phyloP scores from a whole-genome alignment of 78 protist genomes.

The Monosiga brevicollis region DNA sequence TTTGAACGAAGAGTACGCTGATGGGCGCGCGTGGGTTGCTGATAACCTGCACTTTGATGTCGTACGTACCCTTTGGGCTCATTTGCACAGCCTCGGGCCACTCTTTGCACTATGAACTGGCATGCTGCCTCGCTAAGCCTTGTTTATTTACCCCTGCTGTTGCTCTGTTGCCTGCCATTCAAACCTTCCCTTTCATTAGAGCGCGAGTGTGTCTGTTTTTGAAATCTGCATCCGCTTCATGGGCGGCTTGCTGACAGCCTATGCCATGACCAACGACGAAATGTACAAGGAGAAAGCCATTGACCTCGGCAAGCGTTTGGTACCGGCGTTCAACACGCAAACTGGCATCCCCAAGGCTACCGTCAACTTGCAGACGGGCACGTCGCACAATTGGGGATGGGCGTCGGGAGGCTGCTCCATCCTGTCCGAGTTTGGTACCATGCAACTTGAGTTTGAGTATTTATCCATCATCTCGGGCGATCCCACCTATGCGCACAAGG shows the following conservation, averaged over 20 bases:
- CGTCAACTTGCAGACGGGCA: slow-evolving; percentile 8
- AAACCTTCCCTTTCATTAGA: too few relatives aligned
- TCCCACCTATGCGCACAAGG: background rate
- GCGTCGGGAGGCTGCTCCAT: slow-evolving; percentile 7
- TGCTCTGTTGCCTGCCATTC: too few relatives aligned
- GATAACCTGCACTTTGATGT: background rate
- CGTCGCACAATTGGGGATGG: background rate
- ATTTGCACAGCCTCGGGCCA: too few relatives aligned
- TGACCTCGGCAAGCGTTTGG: slow-evolving; percentile 39
- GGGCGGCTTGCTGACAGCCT: slow-evolving; percentile 70
- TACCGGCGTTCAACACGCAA: slow-evolving; percentile 33
- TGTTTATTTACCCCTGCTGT: too few relatives aligned
- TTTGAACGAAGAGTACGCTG: slow-evolving; percentile 20
- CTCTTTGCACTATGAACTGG: too few relatives aligned
- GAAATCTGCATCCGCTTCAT: slow-evolving; percentile 65
- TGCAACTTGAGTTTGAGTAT: slow-evolving; percentile 63
- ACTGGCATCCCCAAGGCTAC: slow-evolving; percentile 35
- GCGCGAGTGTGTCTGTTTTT: slow-evolving; percentile 36
- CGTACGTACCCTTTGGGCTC: too few relatives aligned
- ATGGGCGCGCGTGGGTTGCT: slow-evolving; percentile 22
- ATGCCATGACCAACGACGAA: slow-evolving; percentile 27
- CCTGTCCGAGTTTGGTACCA: slow-evolving; percentile 56
- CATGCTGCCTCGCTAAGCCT: too few relatives aligned
- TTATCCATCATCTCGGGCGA: slow-evolving; percentile 32
- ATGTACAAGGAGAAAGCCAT: slow-evolving; percentile 8